Conservation (phyloP, 2,329 filamentous ascomycete genomes). For the Fusarium citri region DNA sequence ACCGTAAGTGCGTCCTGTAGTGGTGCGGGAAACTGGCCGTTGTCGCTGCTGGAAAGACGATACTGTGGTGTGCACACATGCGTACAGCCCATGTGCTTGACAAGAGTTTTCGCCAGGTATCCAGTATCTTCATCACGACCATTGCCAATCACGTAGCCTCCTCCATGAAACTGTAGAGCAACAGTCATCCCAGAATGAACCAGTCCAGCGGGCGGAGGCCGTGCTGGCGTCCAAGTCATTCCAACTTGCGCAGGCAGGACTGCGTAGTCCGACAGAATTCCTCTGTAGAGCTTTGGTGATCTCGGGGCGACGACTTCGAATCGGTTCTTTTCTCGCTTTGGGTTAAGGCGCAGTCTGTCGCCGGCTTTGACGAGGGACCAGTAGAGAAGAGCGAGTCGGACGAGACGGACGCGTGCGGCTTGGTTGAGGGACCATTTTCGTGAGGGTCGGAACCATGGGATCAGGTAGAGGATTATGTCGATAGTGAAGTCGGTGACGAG, state of each 20-base stretch:
- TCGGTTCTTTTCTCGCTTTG: conserved; percentile 29
- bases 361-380: conserved; percentile 34
- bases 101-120: conserved; percentile 19
- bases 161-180: conserved; percentile 37
- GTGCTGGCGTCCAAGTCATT: conserved; percentile 39
- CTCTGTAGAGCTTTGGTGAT: conserved; percentile 34
- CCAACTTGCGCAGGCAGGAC: conserved; percentile 25
- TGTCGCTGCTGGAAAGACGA: conserved; percentile 31
- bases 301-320: conserved; percentile 32
- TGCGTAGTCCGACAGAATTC: conserved; percentile 5
- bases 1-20: conserved; percentile 38
- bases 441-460: conserved; percentile 22
- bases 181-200: conserved; percentile 21
- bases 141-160: conserved; percentile 37
- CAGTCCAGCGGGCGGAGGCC: conserved; percentile 25
- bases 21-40: conserved; percentile 35
- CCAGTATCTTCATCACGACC: conserved; percentile 41
- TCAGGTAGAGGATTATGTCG: conserved; percentile 24
- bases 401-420: conserved; percentile 33
- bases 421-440: conserved; percentile 30
- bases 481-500: conserved; percentile 27
- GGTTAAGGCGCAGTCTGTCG: conserved; percentile 14
- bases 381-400: conserved; percentile 35
- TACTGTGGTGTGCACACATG: conserved; percentile 42
- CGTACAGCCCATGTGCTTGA: conserved; percentile 34